Percentiles rank a stretch among this genome's conserved stretches.
Conservation (phyloP, 73 alveolate species). For the Paramecium bursaria region DNA sequence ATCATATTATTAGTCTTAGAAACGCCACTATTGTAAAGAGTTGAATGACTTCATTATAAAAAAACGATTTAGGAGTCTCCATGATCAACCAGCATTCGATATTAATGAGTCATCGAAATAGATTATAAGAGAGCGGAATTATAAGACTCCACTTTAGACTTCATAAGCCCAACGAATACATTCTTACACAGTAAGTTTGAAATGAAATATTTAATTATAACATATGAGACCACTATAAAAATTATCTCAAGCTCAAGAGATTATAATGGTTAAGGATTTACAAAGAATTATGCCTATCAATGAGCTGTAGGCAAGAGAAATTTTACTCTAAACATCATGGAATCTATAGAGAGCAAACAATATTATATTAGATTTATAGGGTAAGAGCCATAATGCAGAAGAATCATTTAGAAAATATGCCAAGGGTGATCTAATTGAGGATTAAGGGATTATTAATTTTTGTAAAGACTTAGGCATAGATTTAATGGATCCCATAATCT, state of each 20-base stretch:
- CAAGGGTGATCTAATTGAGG: not conserved
- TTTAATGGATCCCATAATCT: slow-evolving; percentile 14
- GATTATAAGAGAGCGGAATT: not conserved
- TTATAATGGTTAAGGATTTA: not conserved
- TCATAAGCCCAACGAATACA: too few species aligned
- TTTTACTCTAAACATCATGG: slow-evolving; percentile 1
- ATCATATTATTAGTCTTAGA: too few species aligned
- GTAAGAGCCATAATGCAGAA: not conserved
- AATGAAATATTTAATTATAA: too few species aligned
- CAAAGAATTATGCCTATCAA: not conserved
- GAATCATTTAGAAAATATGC: not conserved
- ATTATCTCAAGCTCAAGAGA: slow-evolving; percentile 21
- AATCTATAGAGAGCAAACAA: slow-evolving; percentile 2
- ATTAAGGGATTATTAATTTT: not conserved
- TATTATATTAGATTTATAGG: not conserved
- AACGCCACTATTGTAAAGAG: not conserved
- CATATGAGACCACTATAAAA: too few species aligned
- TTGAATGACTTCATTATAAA: not conserved
- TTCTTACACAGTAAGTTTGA: too few species aligned
- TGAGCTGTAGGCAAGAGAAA: slow-evolving; percentile 14
- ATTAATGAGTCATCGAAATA: not conserved
- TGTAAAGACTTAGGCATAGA: slow-evolving; percentile 34
- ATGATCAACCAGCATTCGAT: not conserved
- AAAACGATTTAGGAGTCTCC: not conserved
- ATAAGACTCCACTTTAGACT: too few species aligned